Conservation (phyloP, 805 yeast genomes). For the Yarrowia bubula region DNA sequence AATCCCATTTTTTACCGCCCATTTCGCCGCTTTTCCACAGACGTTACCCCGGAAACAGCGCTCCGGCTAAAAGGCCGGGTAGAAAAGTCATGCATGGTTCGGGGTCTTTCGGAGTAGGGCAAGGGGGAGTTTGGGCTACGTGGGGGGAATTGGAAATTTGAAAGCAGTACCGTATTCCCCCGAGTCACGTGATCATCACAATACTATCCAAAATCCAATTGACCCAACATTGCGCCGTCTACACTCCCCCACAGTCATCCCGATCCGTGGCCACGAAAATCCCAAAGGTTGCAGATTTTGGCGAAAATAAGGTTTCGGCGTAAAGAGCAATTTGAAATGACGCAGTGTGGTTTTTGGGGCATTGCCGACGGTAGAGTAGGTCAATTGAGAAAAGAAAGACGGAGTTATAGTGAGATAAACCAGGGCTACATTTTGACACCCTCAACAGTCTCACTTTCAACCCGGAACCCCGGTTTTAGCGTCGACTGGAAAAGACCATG, state of each 20-base stretch:
- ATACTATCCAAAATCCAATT: neutral
- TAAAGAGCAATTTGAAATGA: constrained; percentile 24
- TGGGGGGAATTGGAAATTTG: neutral
- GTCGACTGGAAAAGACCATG: neutral
- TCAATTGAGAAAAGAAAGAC: neutral
- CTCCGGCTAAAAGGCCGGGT: constrained; percentile 22
- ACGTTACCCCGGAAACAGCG: constrained; percentile 7
- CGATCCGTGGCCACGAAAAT: constrained; percentile 14
- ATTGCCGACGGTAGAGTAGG: neutral
- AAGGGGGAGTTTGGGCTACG: neutral
- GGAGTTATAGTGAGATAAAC: too few relatives aligned
- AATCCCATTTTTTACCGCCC: too few relatives aligned
- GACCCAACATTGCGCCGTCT: neutral
- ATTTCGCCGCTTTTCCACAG: neutral
- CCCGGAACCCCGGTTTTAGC: neutral
- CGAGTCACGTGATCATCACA: neutral
- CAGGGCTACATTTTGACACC: too few relatives aligned
- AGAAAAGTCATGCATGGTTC: neutral
- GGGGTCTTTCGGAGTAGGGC: neutral
- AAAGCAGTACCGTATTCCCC: too few relatives aligned
- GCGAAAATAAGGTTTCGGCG: constrained; percentile 14
- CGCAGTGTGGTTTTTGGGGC: neutral
- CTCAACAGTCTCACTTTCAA: neutral
- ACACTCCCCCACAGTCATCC: neutral
- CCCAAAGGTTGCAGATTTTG: neutral